These are phyloP conservation scores for Pseudogymnoascus sp. DNA, from an alignment of 2,329 filamentous ascomycete genomes.

Conservation along the genomic window DNA sequence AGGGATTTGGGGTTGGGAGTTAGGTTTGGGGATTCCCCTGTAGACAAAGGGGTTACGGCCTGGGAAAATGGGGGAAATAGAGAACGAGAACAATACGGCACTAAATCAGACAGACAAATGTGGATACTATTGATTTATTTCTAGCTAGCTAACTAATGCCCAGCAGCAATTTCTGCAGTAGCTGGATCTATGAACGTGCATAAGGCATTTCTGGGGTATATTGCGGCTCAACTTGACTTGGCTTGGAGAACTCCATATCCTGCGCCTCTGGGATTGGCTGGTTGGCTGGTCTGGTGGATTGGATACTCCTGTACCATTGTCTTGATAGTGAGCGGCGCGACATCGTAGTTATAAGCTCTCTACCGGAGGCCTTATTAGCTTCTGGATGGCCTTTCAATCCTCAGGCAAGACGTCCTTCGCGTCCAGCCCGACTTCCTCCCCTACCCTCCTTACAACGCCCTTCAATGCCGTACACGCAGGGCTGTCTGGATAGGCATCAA, in stretches of 20 bases:
- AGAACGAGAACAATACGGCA: background rate
- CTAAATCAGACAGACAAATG: background rate
- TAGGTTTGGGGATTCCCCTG: background rate
- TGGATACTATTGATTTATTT: background rate
- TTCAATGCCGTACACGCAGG: conserved; percentile 79
- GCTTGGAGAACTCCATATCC: background rate
- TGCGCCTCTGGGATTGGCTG: background rate
- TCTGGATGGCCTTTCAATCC: background rate
- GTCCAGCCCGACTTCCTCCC: conserved; percentile 56
- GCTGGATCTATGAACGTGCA: background rate
- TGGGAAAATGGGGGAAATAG: too few species aligned
- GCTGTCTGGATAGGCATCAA: conserved; percentile 88
- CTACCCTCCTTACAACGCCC: conserved; percentile 69
- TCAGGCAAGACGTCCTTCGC: conserved; percentile 41
- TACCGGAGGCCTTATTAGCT: background rate
- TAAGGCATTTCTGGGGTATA: background rate
- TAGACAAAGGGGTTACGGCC: background rate
- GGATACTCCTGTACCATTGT: background rate
- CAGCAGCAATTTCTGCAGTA: background rate
- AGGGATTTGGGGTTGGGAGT: background rate
- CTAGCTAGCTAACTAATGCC: background rate
- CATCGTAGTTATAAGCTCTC: background rate
- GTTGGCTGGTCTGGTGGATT: background rate
- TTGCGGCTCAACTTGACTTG: background rate
- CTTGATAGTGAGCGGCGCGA: background rate